Base-by-base conservation (phyloP, 257 asterid species). In the Forsythia viridissima region DNA sequence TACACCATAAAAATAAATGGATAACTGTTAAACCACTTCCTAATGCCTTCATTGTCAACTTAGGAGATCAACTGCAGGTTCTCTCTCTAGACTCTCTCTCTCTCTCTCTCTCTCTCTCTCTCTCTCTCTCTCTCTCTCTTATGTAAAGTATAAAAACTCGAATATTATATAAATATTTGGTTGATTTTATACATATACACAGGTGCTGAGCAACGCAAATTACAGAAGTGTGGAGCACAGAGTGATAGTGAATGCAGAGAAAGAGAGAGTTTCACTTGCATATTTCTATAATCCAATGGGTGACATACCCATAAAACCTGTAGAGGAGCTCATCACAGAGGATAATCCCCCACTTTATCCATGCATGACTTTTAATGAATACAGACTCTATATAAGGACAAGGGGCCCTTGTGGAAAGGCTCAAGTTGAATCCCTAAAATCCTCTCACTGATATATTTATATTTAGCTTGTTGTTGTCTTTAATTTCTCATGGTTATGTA, bases 61-160 rank as follows among this genome's bases (percentile, higher is more conserved):
- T 94, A 0, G 97, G 96, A 36, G 98, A 94, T 84, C 98, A 94
- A 76, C 85, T 94, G 72, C 92, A 94, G 97, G 97, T 89, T 39
- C 12, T 41, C 16, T 0, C 3, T 30, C 39, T 20, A 30, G 34
- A 30, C 55, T 12, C 57, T 13, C 57, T 48, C 24, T 39, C 8
- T n/a, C 21, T 12, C 1, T 3, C 55, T 12, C 57, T 13, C 57
- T 48, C 24, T 39, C 8, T n/a, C 21, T 12, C 1, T 3, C 40
- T 5, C 8, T 30, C 10, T 4, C 1, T 68, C 6, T 15, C n/a
- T 30, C 34, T 30, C 34, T 40, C 42, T 40, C 3, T 5, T 40
- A 40, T 30, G 34, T 30, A 30, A 30, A 30, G 34, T 30, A 30
- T 30, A 30, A 30, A 30, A 30, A 30, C 34, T 30, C 1, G 34